Base-by-base conservation (phyloP, 805 yeast species). In the Scheffersomyces ergatensis region DNA sequence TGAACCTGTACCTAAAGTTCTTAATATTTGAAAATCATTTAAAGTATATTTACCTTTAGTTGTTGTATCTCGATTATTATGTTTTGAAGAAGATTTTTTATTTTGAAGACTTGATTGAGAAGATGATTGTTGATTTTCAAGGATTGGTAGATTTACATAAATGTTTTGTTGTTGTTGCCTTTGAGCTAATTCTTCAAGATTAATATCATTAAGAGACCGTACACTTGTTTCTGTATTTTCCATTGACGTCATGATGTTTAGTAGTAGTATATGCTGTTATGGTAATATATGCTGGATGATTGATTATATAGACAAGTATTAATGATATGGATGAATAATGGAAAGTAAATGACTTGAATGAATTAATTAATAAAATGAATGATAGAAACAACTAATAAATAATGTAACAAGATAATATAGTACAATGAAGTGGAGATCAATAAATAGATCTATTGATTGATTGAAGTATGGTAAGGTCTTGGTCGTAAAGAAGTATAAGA, bases 1-100 rank as follows among this genome's bases (percentile, higher is more conserved):
- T 9, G 81, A 76, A 1, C 83, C 83, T 0, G 83, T 78, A 14
- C 83, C 83, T 39, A 78, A 59, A 4, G 83, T 78, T 36, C 83
- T 57, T 62, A 78, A 62, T 29, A 78, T 72, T 44, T 75, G 77
- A 54, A 78, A 78, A 55, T 78, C 83, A 40, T 63, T 64, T 32
- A 78, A 55, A n/a, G 78, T 64, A 50, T 78, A 78, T 53, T 78
- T 78, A 23, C 82, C 82, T 51, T 75, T 77, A 31, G 82, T 75
- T 4, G 69, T 67, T 6, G 78, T 66, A 36, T 60, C 62, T 29
- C 51, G 50, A 33, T 49, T 37, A 9, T 31, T 15, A 40, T 54
- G 57, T 26, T 48, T 51, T 7, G 52, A 47, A 25, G 24, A 32
- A 38, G 37, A 24, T 26, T 32, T 23, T 33, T 13, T 23, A 18